phyloP scores from a whole-genome alignment of 495 filamentous ascomycete species.

The Polyplosphaeria fusca region DNA sequence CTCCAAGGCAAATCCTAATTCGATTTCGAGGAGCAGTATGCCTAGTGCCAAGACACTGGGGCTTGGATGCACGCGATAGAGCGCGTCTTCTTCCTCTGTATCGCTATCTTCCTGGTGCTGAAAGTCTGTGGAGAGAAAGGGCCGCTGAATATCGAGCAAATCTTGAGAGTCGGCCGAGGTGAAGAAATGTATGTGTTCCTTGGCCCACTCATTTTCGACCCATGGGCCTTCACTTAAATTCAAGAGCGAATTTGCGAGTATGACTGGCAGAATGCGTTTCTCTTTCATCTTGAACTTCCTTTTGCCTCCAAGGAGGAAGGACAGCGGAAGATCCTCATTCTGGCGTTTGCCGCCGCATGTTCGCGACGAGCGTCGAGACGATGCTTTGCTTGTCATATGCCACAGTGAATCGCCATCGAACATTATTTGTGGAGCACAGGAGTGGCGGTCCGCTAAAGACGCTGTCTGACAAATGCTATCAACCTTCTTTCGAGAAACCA shows the following conservation, averaged over 20 bases:
- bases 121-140: neutral
- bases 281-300: slow-evolving; percentile 5
- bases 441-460: neutral
- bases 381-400: neutral
- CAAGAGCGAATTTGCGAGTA: slow-evolving; percentile 4
- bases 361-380: too few species aligned
- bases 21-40: slow-evolving; percentile 16
- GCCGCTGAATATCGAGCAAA: neutral
- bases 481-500: neutral
- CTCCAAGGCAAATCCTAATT: neutral
- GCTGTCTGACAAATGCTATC: neutral
- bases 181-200: slow-evolving; percentile 18
- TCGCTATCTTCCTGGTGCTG: neutral
- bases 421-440: neutral
- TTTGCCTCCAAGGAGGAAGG: neutral
- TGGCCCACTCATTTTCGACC: slow-evolving; percentile 6
- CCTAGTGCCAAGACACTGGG: slow-evolving; percentile 7
- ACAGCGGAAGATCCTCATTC: neutral
- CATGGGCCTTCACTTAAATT: slow-evolving; percentile 10
- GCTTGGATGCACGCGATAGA: slow-evolving; percentile 4
- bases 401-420: neutral
- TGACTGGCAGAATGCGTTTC: slow-evolving; percentile 2
- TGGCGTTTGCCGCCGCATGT: neutral
- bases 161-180: neutral
- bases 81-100: neutral